A percentile compares a stretch with the other conserved stretches of the same genome.
phyloP scores from a whole-genome alignment of 495 filamentous ascomycete species.

The Chaetomium fimeti region DNA sequence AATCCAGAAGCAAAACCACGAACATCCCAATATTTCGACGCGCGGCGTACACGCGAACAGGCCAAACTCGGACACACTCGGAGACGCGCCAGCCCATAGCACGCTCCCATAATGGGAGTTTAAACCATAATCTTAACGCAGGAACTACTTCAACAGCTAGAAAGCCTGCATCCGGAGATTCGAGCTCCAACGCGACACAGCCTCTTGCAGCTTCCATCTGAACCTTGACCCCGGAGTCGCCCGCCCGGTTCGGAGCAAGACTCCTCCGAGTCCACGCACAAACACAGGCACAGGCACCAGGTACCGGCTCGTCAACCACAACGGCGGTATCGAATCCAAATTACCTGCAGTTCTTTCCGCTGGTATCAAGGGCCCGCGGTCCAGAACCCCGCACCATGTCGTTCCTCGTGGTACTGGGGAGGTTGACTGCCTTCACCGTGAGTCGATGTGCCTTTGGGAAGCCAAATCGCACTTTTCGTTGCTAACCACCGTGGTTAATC shows the following conservation, averaged over 20 bases:
- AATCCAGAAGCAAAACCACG: neutral
- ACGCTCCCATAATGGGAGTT: too few relatives aligned
- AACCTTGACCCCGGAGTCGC: neutral
- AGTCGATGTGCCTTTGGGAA: neutral
- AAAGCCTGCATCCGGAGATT: neutral
- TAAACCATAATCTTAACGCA: neutral
- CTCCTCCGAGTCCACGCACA: neutral
- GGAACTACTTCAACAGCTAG: neutral
- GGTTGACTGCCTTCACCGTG: slow-evolving; percentile 21
- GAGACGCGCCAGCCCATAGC: neutral
- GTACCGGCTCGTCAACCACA: slow-evolving; percentile 3
- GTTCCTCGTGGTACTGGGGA: slow-evolving; percentile 16
- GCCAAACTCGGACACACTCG: too few relatives aligned
- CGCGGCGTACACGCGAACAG: slow-evolving; percentile 5
- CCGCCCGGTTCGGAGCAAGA: neutral
- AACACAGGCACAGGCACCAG: neutral
- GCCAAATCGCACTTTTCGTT: neutral
- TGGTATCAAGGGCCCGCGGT: neutral
- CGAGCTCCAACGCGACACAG: neutral
- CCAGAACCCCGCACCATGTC: neutral
- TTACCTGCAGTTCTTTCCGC: neutral
- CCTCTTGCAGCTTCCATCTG: neutral
- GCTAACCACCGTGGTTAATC: neutral
- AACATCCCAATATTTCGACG: neutral
- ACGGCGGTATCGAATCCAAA: slow-evolving; percentile 2